A percentile compares a stretch with the other conserved stretches of the same genome.
Conservation (phyloP, 2,329 filamentous ascomycete genomes). For the Pseudocercospora pini-densiflorae region DNA sequence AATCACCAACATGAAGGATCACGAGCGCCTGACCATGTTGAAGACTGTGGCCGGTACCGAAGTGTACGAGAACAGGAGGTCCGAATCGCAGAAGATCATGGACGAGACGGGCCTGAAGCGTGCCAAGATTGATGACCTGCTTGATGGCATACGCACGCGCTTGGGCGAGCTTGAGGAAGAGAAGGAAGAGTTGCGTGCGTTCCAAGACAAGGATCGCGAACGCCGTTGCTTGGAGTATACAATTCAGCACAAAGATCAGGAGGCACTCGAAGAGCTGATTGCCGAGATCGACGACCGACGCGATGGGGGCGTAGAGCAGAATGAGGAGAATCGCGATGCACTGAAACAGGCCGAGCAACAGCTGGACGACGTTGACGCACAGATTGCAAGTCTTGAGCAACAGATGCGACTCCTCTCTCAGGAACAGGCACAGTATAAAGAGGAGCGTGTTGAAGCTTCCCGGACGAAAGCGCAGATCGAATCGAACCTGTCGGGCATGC, state of each 20-base stretch:
- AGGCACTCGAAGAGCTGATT: constrained; percentile 74
- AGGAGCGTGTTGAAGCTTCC: constrained; percentile 82
- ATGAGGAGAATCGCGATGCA: constrained; percentile 43
- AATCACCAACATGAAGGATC: constrained; percentile 98
- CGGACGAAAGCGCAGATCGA: constrained; percentile 84
- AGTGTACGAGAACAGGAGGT: constrained; percentile 89
- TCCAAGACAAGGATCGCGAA: constrained; percentile 93
- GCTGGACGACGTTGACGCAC: constrained; percentile 74
- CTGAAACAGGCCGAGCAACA: constrained; percentile 78
- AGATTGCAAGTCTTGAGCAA: constrained; percentile 79
- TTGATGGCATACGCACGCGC: constrained; percentile 90
- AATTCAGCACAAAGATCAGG: constrained; percentile 87
- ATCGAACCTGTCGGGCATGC: constrained; percentile 78
- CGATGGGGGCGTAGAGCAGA: constrained; percentile 74
- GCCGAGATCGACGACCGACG: constrained; percentile 82
- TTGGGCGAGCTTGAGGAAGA: constrained; percentile 91
- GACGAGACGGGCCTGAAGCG: constrained; percentile 94
- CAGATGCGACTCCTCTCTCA: constrained; percentile 83
- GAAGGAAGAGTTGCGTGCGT: constrained; percentile 91
- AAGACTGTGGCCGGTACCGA: constrained; percentile 99
- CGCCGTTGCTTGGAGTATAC: constrained; percentile 92
- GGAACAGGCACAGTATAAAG: constrained; percentile 85
- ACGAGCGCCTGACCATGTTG: constrained; percentile 82
- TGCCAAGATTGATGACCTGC: constrained; percentile 88
- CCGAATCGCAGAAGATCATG: constrained; percentile 96